Percentiles rank a stretch among this genome's conserved stretches.
These are phyloP conservation scores for Colletotrichum truncatum DNA, from an alignment of 2,329 filamentous ascomycete genomes.

Conservation along the genomic window DNA sequence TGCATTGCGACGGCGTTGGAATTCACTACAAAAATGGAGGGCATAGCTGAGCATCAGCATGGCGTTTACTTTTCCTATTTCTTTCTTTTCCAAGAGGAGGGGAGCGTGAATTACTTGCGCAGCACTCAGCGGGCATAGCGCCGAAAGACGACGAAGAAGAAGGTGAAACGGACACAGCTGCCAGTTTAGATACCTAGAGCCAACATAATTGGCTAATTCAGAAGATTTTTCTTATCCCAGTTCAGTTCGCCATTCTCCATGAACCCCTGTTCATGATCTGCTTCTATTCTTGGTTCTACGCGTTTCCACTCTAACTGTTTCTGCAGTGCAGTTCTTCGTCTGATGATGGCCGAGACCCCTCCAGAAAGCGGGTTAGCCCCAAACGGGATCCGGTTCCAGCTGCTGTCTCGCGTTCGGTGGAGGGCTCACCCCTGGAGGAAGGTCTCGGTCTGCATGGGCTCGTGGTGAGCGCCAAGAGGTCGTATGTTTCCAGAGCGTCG, in stretches of 20 bases:
- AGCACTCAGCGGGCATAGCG: too few species aligned
- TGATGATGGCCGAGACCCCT: neutral
- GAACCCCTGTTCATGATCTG: neutral
- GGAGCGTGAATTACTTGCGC: neutral
- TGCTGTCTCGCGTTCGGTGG: neutral
- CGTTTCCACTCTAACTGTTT: neutral
- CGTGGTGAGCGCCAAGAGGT: neutral
- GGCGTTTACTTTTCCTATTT: too few species aligned
- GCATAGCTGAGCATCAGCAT: conserved; percentile 21
- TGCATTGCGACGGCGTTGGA: conserved; percentile 27
- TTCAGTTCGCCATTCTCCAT: neutral
- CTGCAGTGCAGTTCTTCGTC: neutral
- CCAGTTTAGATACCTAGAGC: conserved; percentile 19
- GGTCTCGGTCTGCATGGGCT: neutral
- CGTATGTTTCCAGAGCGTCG: neutral
- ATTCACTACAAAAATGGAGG: neutral
- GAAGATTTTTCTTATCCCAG: neutral
- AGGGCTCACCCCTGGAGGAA: conserved; percentile 1
- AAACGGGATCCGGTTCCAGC: conserved; percentile 22
- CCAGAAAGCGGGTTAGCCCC: neutral
- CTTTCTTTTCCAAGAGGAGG: too few species aligned
- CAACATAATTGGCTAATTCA: neutral
- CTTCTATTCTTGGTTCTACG: neutral
- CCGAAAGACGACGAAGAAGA: neutral
- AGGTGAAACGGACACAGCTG: neutral